These are phyloP conservation scores for Boehmeria nivea DNA, from an alignment of 306 rosid genomes.

Conservation along the genomic window DNA sequence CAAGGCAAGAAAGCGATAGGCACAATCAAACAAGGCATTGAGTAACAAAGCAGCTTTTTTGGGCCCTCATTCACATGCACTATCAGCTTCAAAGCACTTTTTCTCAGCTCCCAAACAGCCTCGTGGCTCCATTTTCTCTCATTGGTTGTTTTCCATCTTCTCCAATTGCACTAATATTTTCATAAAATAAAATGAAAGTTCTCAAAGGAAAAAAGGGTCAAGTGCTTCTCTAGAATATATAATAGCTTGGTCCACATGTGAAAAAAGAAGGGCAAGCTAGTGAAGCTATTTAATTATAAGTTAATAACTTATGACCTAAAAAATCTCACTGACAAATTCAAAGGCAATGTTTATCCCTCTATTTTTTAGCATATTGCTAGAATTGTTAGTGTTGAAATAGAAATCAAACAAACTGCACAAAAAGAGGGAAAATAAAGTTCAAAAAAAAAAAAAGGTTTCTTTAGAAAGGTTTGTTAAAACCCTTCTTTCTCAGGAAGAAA, in stretches of 20 bases:
- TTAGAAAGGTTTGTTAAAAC: not conserved
- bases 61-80: conserved; percentile 62
- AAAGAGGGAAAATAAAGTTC: not conserved
- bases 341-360: not conserved
- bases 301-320: too few relatives aligned
- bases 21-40: conserved; percentile 20
- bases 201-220: too few relatives aligned
- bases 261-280: too few relatives aligned
- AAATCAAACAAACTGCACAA: too few relatives aligned
- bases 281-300: too few relatives aligned
- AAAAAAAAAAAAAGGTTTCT: not conserved
- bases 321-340: not conserved
- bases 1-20: conserved; percentile 27
- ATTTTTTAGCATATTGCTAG: conserved; percentile 26
- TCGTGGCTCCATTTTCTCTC: not conserved
- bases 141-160: not conserved
- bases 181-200: too few relatives aligned
- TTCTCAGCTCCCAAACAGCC: conserved; percentile 9
- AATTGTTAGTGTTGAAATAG: conserved; percentile 24
- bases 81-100: not conserved
- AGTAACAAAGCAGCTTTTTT: conserved; percentile 35
- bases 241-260: too few relatives aligned
- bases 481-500: conserved; percentile 1
- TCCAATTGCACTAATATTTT: too few relatives aligned
- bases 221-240: too few relatives aligned